phyloP scores from a whole-genome alignment of 257 asterid species.

The Fraxinus excelsior region DNA sequence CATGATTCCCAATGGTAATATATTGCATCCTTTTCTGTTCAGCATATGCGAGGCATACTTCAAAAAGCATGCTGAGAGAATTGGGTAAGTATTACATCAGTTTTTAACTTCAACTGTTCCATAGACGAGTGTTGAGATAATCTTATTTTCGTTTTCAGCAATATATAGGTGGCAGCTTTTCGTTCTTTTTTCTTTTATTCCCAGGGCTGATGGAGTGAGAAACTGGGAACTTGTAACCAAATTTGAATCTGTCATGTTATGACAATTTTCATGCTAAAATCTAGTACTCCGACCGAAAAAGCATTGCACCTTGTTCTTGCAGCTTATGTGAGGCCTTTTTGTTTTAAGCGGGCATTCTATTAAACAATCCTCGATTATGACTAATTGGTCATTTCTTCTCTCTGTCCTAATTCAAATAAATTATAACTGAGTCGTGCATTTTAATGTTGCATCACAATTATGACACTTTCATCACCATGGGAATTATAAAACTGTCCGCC shows the following conservation, averaged over 20 bases:
- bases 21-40: constrained; percentile 26
- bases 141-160: not conserved
- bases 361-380: not conserved
- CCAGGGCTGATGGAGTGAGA: not conserved
- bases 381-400: not conserved
- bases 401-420: not conserved
- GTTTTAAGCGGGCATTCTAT: not conserved
- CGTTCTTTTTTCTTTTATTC: not conserved
- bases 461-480: too few relatives aligned
- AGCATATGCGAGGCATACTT: constrained; percentile 97
- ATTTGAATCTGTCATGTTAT: not conserved
- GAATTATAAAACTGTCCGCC: too few relatives aligned
- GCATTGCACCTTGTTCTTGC: not conserved
- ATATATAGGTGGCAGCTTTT: not conserved
- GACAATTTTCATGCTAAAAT: constrained; percentile 1
- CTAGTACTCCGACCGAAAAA: not conserved
- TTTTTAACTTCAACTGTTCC: constrained; percentile 3
- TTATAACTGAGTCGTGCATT: not conserved
- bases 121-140: not conserved
- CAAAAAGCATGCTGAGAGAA: constrained; percentile 85
- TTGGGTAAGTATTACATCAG: constrained; percentile 57
- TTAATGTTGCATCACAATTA: too few relatives aligned
- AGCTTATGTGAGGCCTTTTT: not conserved
- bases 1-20: constrained; percentile 26
- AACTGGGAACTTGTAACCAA: constrained; percentile 2